phyloP scores from a whole-genome alignment of 805 yeast species.

The Starmerella sp. region DNA sequence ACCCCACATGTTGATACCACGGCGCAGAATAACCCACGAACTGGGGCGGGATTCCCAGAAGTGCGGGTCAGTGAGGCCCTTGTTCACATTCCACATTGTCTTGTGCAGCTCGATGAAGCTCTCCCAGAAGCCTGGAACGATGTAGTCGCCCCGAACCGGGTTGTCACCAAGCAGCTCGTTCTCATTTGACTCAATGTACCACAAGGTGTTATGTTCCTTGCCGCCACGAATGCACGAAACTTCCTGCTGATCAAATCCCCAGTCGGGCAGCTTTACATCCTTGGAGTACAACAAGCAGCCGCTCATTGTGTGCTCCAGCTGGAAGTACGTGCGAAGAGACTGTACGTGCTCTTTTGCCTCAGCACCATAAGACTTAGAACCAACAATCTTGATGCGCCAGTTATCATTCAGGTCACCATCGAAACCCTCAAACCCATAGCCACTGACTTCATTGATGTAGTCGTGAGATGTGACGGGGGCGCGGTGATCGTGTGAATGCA shows the following conservation, averaged over 20 bases:
- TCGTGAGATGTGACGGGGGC: conserved; percentile 91
- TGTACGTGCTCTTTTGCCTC: conserved; percentile 30
- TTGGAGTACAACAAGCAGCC: conserved; percentile 69
- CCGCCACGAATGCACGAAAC: conserved; percentile 77
- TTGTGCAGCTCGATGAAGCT: conserved; percentile 48
- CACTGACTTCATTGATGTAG: conserved; percentile 72
- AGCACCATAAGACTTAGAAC: conserved; percentile 29
- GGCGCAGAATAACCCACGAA: conserved; percentile 49
- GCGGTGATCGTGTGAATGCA: conserved; percentile 60
- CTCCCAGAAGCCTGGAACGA: conserved; percentile 34
- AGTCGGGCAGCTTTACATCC: conserved; percentile 53
- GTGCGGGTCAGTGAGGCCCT: conserved; percentile 39
- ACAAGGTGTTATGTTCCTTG: conserved; percentile 50
- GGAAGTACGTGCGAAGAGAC: conserved; percentile 61
- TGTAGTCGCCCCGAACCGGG: conserved; percentile 30
- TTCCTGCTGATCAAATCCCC: conserved; percentile 82
- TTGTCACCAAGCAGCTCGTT: conserved; percentile 39
- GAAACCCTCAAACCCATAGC: conserved; percentile 52
- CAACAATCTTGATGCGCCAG: conserved; percentile 49
- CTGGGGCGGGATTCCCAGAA: conserved; percentile 43
- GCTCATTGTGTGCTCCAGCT: conserved; percentile 53
- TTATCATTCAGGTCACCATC: conserved; percentile 58
- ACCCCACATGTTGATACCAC: conserved; percentile 52
- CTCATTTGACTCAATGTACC: conserved; percentile 59
- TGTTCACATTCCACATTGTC: conserved; percentile 43